Percentiles rank a stretch among this genome's conserved stretches.
phyloP scores from a whole-genome alignment of 2,329 filamentous ascomycete genomes.

The Scedosporium aurantiacum region DNA sequence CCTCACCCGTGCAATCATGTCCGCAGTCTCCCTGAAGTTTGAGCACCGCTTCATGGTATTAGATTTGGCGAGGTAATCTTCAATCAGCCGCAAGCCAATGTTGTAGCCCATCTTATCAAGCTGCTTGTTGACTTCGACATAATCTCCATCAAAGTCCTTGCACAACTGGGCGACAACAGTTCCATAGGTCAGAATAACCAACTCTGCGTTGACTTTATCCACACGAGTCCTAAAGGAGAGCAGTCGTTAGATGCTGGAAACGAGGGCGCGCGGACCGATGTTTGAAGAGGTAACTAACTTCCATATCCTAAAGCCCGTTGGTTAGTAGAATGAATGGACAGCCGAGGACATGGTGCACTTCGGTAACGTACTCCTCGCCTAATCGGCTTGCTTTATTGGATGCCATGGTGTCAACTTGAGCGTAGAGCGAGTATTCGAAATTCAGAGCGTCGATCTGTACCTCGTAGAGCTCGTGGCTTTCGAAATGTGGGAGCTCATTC shows the following conservation, averaged over 20 bases:
- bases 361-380: conserved; percentile 47
- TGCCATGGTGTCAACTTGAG: conserved; percentile 30
- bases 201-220: conserved; percentile 95
- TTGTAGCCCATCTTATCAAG: conserved; percentile 99
- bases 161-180: conserved; percentile 95
- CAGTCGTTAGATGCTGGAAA: not conserved
- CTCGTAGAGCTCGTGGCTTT: not conserved
- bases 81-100: conserved; percentile 88
- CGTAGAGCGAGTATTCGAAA: not conserved
- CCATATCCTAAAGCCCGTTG: conserved; percentile 56
- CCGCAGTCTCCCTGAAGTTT: conserved; percentile 91
- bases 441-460: not conserved
- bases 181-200: conserved; percentile 94
- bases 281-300: conserved; percentile 52
- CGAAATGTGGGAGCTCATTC: not conserved
- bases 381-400: conserved; percentile 50
- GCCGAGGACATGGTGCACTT: not conserved
- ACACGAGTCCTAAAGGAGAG: conserved; percentile 61
- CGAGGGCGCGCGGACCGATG: not conserved
- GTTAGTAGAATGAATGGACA: conserved; percentile 19
- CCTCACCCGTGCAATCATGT: conserved; percentile 82
- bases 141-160: conserved; percentile 91
- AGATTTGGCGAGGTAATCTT: conserved; percentile 94
- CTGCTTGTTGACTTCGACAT: conserved; percentile 92
- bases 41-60: conserved; percentile 78